Conservation (phyloP, 169 alveolate genomes). For the Cryptosporidium canis region DNA sequence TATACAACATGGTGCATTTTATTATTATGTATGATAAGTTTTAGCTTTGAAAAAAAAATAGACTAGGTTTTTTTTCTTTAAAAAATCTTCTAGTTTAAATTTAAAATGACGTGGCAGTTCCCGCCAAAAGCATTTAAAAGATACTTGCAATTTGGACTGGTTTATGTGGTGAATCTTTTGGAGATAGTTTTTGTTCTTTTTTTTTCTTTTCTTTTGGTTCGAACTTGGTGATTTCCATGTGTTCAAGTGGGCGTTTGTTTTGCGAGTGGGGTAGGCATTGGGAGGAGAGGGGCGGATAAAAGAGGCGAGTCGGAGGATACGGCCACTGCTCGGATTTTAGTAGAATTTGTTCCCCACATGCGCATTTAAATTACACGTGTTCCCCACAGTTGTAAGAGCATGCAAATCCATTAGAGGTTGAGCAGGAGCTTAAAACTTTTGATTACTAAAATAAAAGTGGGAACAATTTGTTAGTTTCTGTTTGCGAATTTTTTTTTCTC, state of each 20-base stretch:
- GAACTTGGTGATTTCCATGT: too few relatives aligned
- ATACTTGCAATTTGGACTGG: too few relatives aligned
- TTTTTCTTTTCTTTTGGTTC: background rate
- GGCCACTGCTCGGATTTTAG: conserved; percentile 34
- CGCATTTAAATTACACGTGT: background rate
- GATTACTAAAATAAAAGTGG: background rate
- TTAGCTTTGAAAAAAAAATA: too few relatives aligned
- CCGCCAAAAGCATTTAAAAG: background rate
- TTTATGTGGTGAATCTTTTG: background rate
- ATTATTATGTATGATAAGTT: too few relatives aligned
- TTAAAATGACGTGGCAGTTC: background rate
- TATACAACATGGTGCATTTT: background rate
- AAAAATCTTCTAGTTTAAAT: background rate
- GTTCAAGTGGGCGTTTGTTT: too few relatives aligned
- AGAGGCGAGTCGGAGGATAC: too few relatives aligned
- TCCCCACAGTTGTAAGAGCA: background rate
- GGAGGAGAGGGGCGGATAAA: too few relatives aligned
- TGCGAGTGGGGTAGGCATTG: too few relatives aligned
- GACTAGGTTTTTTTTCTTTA: background rate
- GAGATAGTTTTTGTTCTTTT: background rate
- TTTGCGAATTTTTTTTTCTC: background rate
- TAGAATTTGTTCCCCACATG: background rate
- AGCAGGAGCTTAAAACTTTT: background rate
- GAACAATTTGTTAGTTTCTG: background rate
- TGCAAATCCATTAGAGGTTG: background rate